These are phyloP conservation scores for Schwanniomyces sp. DNA, from an alignment of 805 yeast species.

Conservation along the genomic window DNA sequence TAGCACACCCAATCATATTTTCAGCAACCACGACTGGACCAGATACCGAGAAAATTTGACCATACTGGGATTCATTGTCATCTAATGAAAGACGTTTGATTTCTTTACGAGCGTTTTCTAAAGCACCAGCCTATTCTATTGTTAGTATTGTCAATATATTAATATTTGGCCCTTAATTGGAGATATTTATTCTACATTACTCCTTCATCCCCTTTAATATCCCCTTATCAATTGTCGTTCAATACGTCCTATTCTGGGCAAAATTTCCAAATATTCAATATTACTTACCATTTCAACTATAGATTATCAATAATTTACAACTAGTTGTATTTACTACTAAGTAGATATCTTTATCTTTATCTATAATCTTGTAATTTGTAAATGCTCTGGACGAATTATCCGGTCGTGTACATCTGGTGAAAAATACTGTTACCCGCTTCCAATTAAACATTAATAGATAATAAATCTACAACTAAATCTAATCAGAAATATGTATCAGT, in stretches of 20 bases:
- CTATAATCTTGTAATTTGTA: neutral
- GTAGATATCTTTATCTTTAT: slow-evolving; percentile 2
- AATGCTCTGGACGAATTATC: slow-evolving; percentile 2
- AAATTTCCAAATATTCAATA: neutral
- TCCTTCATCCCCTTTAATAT: neutral
- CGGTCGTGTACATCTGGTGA: neutral
- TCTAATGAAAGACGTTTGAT: slow-evolving; percentile 77
- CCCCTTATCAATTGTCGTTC: neutral
- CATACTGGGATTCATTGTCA: slow-evolving; percentile 75
- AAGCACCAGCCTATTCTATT: slow-evolving; percentile 80
- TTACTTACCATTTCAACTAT: slow-evolving; percentile 8
- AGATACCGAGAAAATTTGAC: slow-evolving; percentile 89
- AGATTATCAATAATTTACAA: neutral
- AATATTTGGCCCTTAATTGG: neutral
- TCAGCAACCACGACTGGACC: slow-evolving; percentile 99
- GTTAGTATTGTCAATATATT: slow-evolving; percentile 3
- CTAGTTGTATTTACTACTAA: slow-evolving; percentile 1
- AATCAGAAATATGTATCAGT: neutral
- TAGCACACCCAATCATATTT: slow-evolving; percentile 99
- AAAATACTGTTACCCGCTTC: slow-evolving; percentile 2
- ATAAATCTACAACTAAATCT: too few species aligned
- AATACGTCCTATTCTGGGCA: neutral
- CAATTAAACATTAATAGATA: neutral
- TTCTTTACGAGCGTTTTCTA: slow-evolving; percentile 95
- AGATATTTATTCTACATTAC: neutral